phyloP scores from a whole-genome alignment of 805 yeast genomes.

The Monosporozyma aerobia region DNA sequence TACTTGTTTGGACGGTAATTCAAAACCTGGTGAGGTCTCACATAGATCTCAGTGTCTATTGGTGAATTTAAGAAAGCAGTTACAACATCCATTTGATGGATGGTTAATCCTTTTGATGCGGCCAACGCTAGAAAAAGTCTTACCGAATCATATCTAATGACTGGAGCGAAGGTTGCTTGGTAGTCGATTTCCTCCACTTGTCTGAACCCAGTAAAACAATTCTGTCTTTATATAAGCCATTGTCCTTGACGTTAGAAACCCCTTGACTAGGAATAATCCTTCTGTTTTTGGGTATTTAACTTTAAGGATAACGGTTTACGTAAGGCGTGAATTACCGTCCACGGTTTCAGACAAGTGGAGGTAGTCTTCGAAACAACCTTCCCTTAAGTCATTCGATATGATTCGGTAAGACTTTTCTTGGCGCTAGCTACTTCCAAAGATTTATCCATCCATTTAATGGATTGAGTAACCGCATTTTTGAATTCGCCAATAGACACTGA shows the following conservation, averaged over 20 bases:
- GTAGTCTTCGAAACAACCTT: constrained; percentile 20
- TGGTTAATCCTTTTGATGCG: neutral
- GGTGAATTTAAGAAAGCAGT: constrained; percentile 9
- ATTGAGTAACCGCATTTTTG: constrained; percentile 14
- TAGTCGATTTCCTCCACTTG: constrained; percentile 21
- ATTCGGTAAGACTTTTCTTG: constrained; percentile 9
- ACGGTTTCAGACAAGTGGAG: too few species aligned
- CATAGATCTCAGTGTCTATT: neutral
- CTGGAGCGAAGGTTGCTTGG: constrained; percentile 23
- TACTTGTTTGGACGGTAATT: neutral
- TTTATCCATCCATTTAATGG: constrained; percentile 14
- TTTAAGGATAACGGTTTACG: too few species aligned
- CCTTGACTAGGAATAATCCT: constrained; percentile 9
- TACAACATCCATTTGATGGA: constrained; percentile 19
- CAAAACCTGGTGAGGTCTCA: constrained; percentile 4
- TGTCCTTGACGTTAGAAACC: constrained; percentile 13
- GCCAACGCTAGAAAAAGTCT: constrained; percentile 7
- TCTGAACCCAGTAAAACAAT: constrained; percentile 20
- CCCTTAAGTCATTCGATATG: constrained; percentile 23
- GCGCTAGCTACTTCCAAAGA: constrained; percentile 2
- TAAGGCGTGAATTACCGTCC: too few species aligned
- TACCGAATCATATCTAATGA: constrained; percentile 15
- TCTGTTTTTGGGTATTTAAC: too few species aligned
- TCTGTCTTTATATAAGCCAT: constrained; percentile 15
- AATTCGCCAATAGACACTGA: neutral